Conservation (phyloP, 805 yeast genomes). For the Wickerhamomyces subpelliculosus region DNA sequence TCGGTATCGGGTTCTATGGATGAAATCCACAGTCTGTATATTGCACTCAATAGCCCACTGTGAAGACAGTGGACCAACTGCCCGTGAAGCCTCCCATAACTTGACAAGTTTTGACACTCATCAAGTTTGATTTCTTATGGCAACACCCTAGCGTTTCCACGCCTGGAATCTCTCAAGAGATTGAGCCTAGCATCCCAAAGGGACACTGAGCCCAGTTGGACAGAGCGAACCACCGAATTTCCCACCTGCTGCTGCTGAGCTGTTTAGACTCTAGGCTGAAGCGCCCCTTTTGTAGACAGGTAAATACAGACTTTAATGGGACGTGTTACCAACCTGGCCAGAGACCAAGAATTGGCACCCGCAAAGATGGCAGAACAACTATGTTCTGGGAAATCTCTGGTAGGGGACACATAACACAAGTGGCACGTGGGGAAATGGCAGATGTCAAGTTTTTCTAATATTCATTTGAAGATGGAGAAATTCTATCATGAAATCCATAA, state of each 20-base stretch:
- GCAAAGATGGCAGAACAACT: background rate
- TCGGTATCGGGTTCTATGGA: constrained; percentile 52
- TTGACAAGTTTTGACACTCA: background rate
- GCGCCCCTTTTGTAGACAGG: constrained; percentile 23
- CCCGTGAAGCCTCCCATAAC: constrained; percentile 51
- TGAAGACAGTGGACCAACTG: constrained; percentile 36
- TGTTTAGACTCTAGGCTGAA: background rate
- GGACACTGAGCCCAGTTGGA: constrained; percentile 19
- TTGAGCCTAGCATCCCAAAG: constrained; percentile 6
- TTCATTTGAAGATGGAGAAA: no score
- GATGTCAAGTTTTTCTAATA: no score
- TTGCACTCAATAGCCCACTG: constrained; percentile 50
- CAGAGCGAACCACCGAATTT: constrained; percentile 59
- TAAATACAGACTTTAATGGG: constrained; percentile 22
- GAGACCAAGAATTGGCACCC: constrained; percentile 4
- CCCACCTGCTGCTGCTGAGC: constrained; percentile 35
- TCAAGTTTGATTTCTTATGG: constrained; percentile 39
- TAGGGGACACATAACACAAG: background rate
- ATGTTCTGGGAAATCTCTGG: background rate
- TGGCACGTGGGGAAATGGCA: no score
- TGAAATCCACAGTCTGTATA: constrained; percentile 37
- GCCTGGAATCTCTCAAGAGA: constrained; percentile 54
- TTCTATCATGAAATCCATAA: no score
- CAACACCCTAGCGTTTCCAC: constrained; percentile 51
- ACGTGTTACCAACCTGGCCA: constrained; percentile 19